Evolutionary conservation across 1,284 basidiomycete species (phyloP), one percentile per base, ranked within the genome.

Genomic region (Apiotrichum sp.): DNA sequence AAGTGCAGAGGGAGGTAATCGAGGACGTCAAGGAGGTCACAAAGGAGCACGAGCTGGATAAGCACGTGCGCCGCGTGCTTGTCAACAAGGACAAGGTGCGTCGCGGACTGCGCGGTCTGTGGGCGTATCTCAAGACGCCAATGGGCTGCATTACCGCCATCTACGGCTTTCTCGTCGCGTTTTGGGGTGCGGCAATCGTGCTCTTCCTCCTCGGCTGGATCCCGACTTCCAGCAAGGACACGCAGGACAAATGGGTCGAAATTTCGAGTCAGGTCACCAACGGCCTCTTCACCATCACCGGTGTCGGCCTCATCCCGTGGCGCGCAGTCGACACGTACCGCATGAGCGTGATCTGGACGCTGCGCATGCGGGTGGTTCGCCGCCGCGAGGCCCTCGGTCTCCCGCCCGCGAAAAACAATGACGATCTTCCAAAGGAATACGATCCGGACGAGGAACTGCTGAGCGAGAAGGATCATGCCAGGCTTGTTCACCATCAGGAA

Each of bases 151-250:
- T 89, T 45, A 83, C 84, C 0, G 86, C 83, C 4, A 82, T 92
- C 14, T 93, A 92, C 72, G 89, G 89, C 0, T 88, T 92, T 68
- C 70, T 83, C 36, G 82, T 84, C 2, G 87, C 82, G 3, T 84
- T 93, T 42, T 93, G 92, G 76, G 89, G 89, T 0, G 89, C 92
- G 64, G 88, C 86, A 4, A 86, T 92, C 62, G 86, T 91, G 0
- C 67, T 91, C 42, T 89, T 90, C 74, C 77, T 90, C 44, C 36
- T 68, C 4, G 67, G 67, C 4, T 77, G 75, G 74, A 74, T 77
- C 33, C 63, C 64, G n/a, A 68, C 68, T 1, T 53, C 61, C 2
- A 64, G 60, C 45, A 67, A 68, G 47, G 56, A 75, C 44, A 65
- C 55, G 31, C 58, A 76, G 55, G 68, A 73, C 58, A 61, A 68